phyloP scores from a whole-genome alignment of 257 asterid species.

The Solanum etuberosum region DNA sequence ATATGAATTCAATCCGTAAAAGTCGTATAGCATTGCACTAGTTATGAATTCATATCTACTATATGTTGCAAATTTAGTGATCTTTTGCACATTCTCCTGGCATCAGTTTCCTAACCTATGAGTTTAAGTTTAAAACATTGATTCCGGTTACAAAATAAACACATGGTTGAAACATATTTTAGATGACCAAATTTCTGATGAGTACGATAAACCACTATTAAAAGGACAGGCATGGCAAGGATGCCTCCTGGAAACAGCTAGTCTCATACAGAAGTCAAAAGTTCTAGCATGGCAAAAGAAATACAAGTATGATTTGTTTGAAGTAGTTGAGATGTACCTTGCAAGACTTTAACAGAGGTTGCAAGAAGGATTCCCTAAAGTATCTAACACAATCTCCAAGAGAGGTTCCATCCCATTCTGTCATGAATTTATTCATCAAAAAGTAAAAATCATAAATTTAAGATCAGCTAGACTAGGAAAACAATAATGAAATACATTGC shows the following conservation, averaged over 20 bases:
- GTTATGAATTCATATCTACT: background rate
- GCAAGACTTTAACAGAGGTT: conserved; percentile 85
- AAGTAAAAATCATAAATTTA: background rate
- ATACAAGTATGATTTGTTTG: background rate
- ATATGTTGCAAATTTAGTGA: background rate
- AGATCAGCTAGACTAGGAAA: background rate
- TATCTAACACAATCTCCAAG: conserved; percentile 63
- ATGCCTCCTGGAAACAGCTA: background rate
- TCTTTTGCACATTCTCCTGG: background rate
- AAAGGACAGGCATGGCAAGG: background rate
- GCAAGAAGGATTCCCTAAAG: conserved; percentile 67
- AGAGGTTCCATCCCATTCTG: conserved; percentile 75
- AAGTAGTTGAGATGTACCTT: conserved; percentile 40
- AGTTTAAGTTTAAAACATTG: background rate
- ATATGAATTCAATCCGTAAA: background rate
- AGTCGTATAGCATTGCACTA: background rate
- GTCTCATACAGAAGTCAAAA: background rate
- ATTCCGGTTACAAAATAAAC: background rate
- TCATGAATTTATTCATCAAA: background rate
- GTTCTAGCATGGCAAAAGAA: background rate
- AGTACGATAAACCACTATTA: background rate
- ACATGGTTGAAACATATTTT: background rate
- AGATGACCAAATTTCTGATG: background rate
- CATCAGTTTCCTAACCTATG: background rate
- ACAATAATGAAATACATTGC: background rate